A percentile compares a stretch with the other conserved stretches of the same genome.
Evolutionary conservation across 768 basidiomycete genomes (phyloP).

Genomic region (Daedaleopsis sinensis): DNA sequence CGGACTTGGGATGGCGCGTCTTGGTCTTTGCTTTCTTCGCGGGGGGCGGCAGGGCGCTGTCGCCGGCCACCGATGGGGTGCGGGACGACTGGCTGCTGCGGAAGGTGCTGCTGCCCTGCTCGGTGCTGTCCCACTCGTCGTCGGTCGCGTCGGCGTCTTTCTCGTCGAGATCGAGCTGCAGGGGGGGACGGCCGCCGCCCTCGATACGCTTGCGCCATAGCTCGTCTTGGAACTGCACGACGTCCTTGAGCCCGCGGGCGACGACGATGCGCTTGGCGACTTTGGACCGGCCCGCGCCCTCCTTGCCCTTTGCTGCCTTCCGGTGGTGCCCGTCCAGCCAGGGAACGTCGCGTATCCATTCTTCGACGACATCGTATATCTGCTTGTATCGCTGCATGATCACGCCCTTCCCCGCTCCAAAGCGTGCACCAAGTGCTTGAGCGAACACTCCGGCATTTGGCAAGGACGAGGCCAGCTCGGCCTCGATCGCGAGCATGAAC

Average conservation of each 20-base stretch:
- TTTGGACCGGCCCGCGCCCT: conserved; percentile 53
- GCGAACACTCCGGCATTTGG: conserved; percentile 60
- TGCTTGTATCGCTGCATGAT: conserved; percentile 73
- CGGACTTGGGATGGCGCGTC: conserved; percentile 29
- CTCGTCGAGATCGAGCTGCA: conserved; percentile 41
- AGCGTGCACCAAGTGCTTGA: conserved; percentile 54
- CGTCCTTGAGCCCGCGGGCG: conserved; percentile 69
- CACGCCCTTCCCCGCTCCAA: conserved; percentile 51
- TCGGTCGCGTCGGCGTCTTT: conserved; percentile 14
- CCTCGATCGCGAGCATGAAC: conserved; percentile 72
- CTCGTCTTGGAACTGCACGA: conserved; percentile 68
- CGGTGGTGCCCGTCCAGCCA: conserved; percentile 66
- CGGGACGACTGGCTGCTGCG: neutral
- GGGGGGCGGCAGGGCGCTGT: neutral
- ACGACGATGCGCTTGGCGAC: conserved; percentile 64
- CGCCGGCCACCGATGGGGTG: conserved; percentile 1
- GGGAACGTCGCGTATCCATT: conserved; percentile 66
- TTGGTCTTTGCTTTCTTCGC: conserved; percentile 35
- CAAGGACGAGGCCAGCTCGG: conserved; percentile 55
- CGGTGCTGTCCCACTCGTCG: conserved; percentile 14
- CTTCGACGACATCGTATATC: conserved; percentile 60
- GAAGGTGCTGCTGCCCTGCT: conserved; percentile 7
- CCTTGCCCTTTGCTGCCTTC: conserved; percentile 34
- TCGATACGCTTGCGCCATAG: conserved; percentile 51
- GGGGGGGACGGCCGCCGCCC: conserved; percentile 36